Percentiles rank a stretch among this genome's conserved stretches.
These are phyloP conservation scores for Endocarpon pusillum DNA, from an alignment of 495 filamentous ascomycete genomes.

Conservation along the genomic window DNA sequence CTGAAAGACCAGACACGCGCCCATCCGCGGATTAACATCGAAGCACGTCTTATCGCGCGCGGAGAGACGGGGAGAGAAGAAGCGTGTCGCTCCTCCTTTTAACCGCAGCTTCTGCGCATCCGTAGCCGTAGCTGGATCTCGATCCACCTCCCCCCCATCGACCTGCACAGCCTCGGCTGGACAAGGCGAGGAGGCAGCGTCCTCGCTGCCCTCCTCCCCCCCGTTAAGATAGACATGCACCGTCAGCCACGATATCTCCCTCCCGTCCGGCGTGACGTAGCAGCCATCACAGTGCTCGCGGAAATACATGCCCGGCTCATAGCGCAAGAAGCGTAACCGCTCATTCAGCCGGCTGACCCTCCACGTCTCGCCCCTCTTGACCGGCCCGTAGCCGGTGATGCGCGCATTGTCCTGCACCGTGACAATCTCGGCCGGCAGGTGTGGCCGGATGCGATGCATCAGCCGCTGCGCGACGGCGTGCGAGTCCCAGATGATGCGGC, in stretches of 20 bases:
- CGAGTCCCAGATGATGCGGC: conserved; percentile 59
- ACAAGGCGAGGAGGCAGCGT: too few relatives aligned
- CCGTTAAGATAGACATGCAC: conserved; percentile 74
- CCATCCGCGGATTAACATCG: conserved; percentile 36
- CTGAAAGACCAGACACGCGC: conserved; percentile 64
- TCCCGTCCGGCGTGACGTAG: conserved; percentile 41
- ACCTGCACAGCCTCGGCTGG: too few relatives aligned
- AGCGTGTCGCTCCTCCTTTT: conserved; percentile 17
- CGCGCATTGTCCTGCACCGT: conserved; percentile 19
- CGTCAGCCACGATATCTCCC: conserved; percentile 50
- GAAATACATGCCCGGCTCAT: conserved; percentile 62
- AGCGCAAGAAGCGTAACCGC: conserved; percentile 64
- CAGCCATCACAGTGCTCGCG: conserved; percentile 57
- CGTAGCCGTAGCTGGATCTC: too few relatives aligned
- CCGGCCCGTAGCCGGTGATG: conserved; percentile 31
- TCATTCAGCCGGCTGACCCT: conserved; percentile 51
- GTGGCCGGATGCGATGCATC: conserved; percentile 38
- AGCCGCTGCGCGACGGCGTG: conserved; percentile 42
- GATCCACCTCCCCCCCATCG: too few relatives aligned
- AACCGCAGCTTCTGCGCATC: conserved; percentile 7
- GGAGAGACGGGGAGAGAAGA: conserved; percentile 3
- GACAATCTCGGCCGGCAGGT: conserved; percentile 24
- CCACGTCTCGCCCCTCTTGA: conserved; percentile 31
- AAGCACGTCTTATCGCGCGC: too few relatives aligned
- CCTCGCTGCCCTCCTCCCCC: conserved; percentile 26